Evolutionary conservation across 208 protist genomes (phyloP), one percentile per base, ranked within the genome.

Genomic region (Leishmania guyanensis): DNA sequence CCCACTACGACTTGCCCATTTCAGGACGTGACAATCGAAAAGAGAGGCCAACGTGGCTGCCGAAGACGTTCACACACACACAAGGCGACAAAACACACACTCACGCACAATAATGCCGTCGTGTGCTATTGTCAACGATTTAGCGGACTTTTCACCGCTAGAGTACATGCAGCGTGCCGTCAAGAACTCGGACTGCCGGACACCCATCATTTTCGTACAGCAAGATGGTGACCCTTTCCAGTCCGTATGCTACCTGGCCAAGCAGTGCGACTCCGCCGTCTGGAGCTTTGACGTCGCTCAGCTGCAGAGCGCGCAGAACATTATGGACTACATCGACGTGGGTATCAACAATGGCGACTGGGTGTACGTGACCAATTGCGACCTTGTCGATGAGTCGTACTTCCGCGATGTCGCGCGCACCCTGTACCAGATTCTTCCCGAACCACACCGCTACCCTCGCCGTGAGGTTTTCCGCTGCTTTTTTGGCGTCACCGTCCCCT

Each of bases 261-360:
- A 87, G 60, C 77, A 94, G 64, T 74, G 71, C 43, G 56, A 89
- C 8, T 95, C 90, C 3, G 88, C 91, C 0, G 95, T 98, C 66
- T 98, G 95, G 93, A 85, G 85, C 64, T 95, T 98, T 81, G 93
- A 94, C 73, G 75, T 95, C 12, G 81, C 88, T 6, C 29, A 85
- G 50, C 79, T 86, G 56, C 85, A 89, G 62, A 97, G 88, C 69
- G 85, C 84, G 72, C 83, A 92, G 71, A 96, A 97, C 83, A 87
- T 92, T 17, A 85, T 94, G 84, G 95, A 96, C 80, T 98, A 98
- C 84, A 88, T 98, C 51, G 95, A 98, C 33, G 91, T 98, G 39
- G 93, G 95, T 16, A 81, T 94, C 33, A 90, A 95, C 74, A 97
- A 96, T 84, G 95, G 95, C 22, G 95, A 98, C 84, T 98, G 95